A percentile compares a stretch with the other conserved stretches of the same genome.
Evolutionary conservation across 805 yeast genomes (phyloP).

Genomic region (Wickerhamiella sergipiensis): DNA sequence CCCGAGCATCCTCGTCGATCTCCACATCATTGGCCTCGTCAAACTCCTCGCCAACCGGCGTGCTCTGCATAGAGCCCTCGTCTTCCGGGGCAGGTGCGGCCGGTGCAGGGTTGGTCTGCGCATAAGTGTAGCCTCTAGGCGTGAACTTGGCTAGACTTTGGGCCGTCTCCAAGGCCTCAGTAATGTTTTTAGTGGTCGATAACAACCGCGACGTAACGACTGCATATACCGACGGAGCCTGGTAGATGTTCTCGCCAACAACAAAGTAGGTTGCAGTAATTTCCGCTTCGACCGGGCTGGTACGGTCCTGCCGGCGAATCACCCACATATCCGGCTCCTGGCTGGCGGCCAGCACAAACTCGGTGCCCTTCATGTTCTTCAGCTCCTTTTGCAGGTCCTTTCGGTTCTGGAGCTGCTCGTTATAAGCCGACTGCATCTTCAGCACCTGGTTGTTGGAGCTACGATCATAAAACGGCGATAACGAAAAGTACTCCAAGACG

Average conservation of each 20-base stretch:
- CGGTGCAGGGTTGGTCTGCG: constrained; percentile 3
- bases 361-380: constrained; percentile 69
- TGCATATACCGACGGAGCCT: constrained; percentile 68
- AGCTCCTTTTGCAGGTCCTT: constrained; percentile 42
- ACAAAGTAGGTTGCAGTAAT: constrained; percentile 70
- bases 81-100: not conserved
- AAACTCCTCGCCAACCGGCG: not conserved
- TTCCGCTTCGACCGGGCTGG: constrained; percentile 35
- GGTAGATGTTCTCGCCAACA: constrained; percentile 83
- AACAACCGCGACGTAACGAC: constrained; percentile 59
- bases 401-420: constrained; percentile 31
- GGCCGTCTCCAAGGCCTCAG: constrained; percentile 35
- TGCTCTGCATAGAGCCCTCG: not conserved
- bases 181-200: constrained; percentile 33
- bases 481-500: constrained; percentile 83
- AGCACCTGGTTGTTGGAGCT: constrained; percentile 88
- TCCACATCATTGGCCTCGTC: not conserved
- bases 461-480: constrained; percentile 90
- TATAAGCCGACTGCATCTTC: constrained; percentile 89
- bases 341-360: constrained; percentile 59
- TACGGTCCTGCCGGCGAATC: constrained; percentile 64
- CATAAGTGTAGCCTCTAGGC: constrained; percentile 47
- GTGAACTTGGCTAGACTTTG: constrained; percentile 40
- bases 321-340: constrained; percentile 92
- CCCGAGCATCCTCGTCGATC: not conserved